Evolutionary conservation across 306 rosid species (phyloP).

Genomic region (Gynostemma pentaphyllum): DNA sequence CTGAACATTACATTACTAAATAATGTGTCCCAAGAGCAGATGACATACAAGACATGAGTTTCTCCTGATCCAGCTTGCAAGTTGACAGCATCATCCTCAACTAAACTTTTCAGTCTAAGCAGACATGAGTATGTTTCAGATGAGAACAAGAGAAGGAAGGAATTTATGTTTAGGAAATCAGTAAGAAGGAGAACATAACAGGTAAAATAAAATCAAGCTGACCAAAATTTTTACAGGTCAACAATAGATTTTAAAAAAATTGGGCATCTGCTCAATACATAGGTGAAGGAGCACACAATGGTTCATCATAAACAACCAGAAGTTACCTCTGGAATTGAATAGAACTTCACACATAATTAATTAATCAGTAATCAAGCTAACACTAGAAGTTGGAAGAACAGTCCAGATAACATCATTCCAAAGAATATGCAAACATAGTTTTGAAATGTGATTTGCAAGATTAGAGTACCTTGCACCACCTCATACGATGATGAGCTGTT

Average conservation of each 20-base stretch:
- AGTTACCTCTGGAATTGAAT: not conserved
- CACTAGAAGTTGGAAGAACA: not conserved
- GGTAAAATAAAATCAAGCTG: constrained; percentile 5
- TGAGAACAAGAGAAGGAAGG: constrained; percentile 21
- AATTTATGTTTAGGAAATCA: not conserved
- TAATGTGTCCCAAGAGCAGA: constrained; percentile 4
- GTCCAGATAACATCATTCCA: not conserved
- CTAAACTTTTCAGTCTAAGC: constrained; percentile 69
- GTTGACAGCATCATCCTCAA: constrained; percentile 74
- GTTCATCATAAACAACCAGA: not conserved
- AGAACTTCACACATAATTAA: not conserved
- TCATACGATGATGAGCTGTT: constrained; percentile 78
- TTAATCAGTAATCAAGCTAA: not conserved
- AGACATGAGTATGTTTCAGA: constrained; percentile 69
- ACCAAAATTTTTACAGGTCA: not conserved
- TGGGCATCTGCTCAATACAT: not conserved
- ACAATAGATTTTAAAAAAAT: not conserved
- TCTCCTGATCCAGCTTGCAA: constrained; percentile 93
- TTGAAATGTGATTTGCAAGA: not conserved
- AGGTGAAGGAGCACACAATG: not conserved
- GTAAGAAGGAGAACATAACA: not conserved
- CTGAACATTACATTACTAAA: constrained; percentile 14
- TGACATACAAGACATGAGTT: constrained; percentile 77
- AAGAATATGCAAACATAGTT: not conserved
- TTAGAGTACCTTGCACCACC: constrained; percentile 65